Percentiles rank a stretch among this genome's conserved stretches.
phyloP scores from a whole-genome alignment of 768 basidiomycete genomes.

The Peribolospora kevripleyi region DNA sequence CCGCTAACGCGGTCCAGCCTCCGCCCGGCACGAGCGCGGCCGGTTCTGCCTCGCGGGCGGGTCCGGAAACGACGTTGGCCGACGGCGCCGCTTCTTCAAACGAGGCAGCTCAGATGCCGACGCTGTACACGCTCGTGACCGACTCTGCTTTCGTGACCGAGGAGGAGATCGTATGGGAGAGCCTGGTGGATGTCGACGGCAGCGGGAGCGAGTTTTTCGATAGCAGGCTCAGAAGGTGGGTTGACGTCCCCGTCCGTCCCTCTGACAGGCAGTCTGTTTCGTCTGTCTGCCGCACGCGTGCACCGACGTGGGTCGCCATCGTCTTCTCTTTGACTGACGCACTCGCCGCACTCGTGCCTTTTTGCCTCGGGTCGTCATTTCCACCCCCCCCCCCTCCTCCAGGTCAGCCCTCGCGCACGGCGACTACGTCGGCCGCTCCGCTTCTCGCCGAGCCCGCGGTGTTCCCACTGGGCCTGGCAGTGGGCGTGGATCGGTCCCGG shows the following conservation, averaged over 20 bases:
- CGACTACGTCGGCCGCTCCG: too few species aligned
- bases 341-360: too few species aligned
- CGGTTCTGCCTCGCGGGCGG: background rate
- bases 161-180: slow-evolving; percentile 67
- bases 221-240: slow-evolving; percentile 27
- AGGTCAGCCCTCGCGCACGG: too few species aligned
- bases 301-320: slow-evolving; percentile 49
- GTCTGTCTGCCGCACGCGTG: slow-evolving; percentile 16
- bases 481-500: background rate
- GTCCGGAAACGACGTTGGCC: background rate
- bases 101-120: slow-evolving; percentile 9
- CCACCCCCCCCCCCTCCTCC: too few species aligned
- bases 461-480: slow-evolving; percentile 25
- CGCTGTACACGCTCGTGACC: slow-evolving; percentile 60
- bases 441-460: slow-evolving; percentile 35
- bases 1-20: background rate
- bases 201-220: slow-evolving; percentile 55
- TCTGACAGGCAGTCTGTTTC: too few species aligned
- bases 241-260: too few species aligned
- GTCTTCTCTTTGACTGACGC: slow-evolving; percentile 24
- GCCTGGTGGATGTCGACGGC: slow-evolving; percentile 67
- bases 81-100: background rate
- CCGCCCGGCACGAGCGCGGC: background rate
- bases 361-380: too few species aligned
- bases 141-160: slow-evolving; percentile 60